phyloP scores from a whole-genome alignment of 2,329 filamentous ascomycete genomes.

The Hymenoscyphus salicellus region DNA sequence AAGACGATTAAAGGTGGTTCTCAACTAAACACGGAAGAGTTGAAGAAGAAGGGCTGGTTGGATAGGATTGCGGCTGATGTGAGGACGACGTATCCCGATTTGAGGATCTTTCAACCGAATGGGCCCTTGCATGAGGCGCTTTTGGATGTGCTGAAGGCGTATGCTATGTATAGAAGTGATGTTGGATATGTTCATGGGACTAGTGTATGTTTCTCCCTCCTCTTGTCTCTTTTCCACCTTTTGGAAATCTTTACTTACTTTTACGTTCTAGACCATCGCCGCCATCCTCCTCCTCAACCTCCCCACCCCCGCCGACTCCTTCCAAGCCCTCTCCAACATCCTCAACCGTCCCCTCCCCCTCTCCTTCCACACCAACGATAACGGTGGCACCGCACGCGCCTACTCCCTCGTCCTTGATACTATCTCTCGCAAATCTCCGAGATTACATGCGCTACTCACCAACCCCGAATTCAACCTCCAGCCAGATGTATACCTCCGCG shows the following conservation, averaged over 20 bases:
- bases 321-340: conserved; percentile 71
- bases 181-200: conserved; percentile 74
- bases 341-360: conserved; percentile 73
- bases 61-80: conserved; percentile 63
- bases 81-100: conserved; percentile 64
- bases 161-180: conserved; percentile 78
- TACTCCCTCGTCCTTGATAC: conserved; percentile 68
- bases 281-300: conserved; percentile 72
- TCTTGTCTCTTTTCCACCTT: neutral
- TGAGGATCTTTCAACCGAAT: conserved; percentile 60
- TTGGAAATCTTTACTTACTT: conserved; percentile 22
- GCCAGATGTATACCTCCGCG: conserved; percentile 53
- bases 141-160: conserved; percentile 72
- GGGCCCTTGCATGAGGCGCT: conserved; percentile 64
- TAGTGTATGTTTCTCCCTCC: conserved; percentile 55
- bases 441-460: conserved; percentile 63
- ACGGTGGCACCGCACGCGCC: conserved; percentile 64
- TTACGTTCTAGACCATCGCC: conserved; percentile 57
- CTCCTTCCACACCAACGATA: conserved; percentile 70
- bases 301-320: conserved; percentile 59
- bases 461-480: conserved; percentile 46
- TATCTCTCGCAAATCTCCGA: conserved; percentile 60
- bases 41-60: conserved; percentile 58
- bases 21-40: conserved; percentile 46
- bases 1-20: conserved; percentile 33